Evolutionary conservation across 345 rosid genomes (phyloP).

Genomic region (Bruguiera sexangula): DNA sequence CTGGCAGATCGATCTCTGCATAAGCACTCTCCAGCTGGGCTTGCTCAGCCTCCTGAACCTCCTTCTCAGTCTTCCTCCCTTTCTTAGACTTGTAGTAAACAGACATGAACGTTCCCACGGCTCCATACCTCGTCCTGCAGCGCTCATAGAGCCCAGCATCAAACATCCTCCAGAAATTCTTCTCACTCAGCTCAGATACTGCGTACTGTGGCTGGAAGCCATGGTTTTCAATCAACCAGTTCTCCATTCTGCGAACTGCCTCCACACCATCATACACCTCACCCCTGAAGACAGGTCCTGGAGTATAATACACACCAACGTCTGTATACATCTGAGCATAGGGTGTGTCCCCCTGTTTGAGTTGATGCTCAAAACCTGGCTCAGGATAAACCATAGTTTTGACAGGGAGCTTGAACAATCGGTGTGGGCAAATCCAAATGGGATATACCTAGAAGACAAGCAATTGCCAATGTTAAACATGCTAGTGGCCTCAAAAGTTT

Average conservation of each 20-base stretch:
- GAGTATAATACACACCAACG: constrained; percentile 92
- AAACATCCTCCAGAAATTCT: constrained; percentile 97
- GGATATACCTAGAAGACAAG: constrained; percentile 66
- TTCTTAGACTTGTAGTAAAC: constrained; percentile 97
- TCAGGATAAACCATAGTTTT: constrained; percentile 93
- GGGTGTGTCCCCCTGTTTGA: constrained; percentile 81
- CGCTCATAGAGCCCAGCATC: constrained; percentile 80
- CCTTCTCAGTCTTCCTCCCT: constrained; percentile 98
- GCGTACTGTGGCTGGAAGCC: constrained; percentile 97
- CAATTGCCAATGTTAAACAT: not conserved
- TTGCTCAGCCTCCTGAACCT: constrained; percentile 92
- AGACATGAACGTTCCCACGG: constrained; percentile 96
- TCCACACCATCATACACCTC: constrained; percentile 82
- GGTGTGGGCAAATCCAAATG: constrained; percentile 94
- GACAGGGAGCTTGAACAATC: constrained; percentile 77
- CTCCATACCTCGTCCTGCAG: constrained; percentile 78
- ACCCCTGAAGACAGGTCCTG: constrained; percentile 89
- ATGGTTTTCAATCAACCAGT: constrained; percentile 89
- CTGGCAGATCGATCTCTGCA: constrained; percentile 43
- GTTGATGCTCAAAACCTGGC: constrained; percentile 85
- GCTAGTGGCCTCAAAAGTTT: no score
- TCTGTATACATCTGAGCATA: constrained; percentile 98
- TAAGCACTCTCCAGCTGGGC: constrained; percentile 71
- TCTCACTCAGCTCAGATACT: constrained; percentile 85
- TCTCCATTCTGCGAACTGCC: constrained; percentile 85